Percentiles rank a stretch among this genome's conserved stretches.
phyloP scores from a whole-genome alignment of 2,329 filamentous ascomycete genomes.

The Aureobasidium sp. region DNA sequence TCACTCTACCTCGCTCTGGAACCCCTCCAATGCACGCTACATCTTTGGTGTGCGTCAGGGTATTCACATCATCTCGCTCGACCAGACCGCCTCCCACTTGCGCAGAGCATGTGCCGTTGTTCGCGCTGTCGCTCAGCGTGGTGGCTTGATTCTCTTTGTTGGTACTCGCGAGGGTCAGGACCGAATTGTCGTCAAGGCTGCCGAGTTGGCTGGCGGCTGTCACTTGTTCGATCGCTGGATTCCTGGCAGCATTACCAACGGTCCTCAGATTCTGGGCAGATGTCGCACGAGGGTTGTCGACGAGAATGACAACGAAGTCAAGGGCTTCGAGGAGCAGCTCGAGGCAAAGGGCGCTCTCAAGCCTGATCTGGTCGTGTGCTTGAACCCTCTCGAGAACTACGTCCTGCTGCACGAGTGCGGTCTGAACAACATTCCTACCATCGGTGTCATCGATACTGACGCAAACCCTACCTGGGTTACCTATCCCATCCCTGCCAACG shows the following conservation, averaged over 20 bases:
- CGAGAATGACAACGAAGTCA: conserved; percentile 57
- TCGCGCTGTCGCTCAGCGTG: conserved; percentile 73
- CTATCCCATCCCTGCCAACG: conserved; percentile 93
- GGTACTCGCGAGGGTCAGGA: conserved; percentile 80
- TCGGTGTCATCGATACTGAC: conserved; percentile 91
- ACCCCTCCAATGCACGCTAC: conserved; percentile 87
- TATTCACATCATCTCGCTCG: conserved; percentile 88
- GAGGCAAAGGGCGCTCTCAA: conserved; percentile 59
- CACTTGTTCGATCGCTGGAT: conserved; percentile 93
- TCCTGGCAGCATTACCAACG: conserved; percentile 86
- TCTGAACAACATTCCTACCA: conserved; percentile 80
- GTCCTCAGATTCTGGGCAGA: conserved; percentile 72
- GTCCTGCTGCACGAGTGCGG: conserved; percentile 87
- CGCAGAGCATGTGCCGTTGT: conserved; percentile 91
- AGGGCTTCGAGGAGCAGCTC: conserved; percentile 60
- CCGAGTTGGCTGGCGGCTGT: conserved; percentile 68
- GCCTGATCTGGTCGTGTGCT: conserved; percentile 83
- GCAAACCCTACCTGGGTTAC: conserved; percentile 89
- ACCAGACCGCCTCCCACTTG: conserved; percentile 80
- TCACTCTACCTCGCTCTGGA: conserved; percentile 86
- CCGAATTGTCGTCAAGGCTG: conserved; percentile 71
- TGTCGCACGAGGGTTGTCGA: conserved; percentile 70
- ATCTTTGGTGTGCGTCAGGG: conserved; percentile 86
- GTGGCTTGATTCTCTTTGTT: conserved; percentile 82
- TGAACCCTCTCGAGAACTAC: conserved; percentile 92